Evolutionary conservation across 495 filamentous ascomycete genomes (phyloP).

Genomic region (Neurospora sp.): DNA sequence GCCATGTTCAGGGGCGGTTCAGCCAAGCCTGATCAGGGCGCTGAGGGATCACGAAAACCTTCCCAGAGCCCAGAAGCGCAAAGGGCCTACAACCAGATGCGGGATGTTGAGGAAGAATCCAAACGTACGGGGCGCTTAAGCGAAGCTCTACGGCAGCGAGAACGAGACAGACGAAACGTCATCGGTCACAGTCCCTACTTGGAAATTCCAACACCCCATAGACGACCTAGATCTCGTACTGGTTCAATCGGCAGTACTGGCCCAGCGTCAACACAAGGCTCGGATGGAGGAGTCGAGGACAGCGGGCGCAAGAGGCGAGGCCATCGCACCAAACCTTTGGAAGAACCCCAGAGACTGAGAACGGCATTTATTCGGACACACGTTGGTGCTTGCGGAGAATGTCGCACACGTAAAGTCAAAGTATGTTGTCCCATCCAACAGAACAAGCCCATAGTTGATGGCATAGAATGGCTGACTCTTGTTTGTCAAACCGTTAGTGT

Average conservation of each 20-base stretch:
- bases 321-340: constrained; percentile 12
- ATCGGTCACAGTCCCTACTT: neutral
- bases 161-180: neutral
- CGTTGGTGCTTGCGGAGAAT: constrained; percentile 15
- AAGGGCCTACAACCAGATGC: constrained; percentile 24
- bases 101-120: constrained; percentile 12
- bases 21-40: neutral
- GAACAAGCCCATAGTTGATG: neutral
- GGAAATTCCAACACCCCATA: neutral
- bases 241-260: neutral
- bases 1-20: neutral
- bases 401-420: constrained; percentile 13
- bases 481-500: constrained; percentile 3
- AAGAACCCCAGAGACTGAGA: constrained; percentile 1
- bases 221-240: neutral
- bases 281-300: neutral
- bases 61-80: constrained; percentile 22
- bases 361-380: constrained; percentile 18
- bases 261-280: neutral
- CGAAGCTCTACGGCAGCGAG: neutral
- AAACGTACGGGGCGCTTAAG: neutral
- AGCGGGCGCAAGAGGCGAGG: constrained; percentile 3
- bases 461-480: neutral
- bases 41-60: neutral
- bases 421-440: constrained; percentile 5